Evolutionary conservation across 495 filamentous ascomycete genomes (phyloP).

Genomic region (Pyrenula massariospora): DNA sequence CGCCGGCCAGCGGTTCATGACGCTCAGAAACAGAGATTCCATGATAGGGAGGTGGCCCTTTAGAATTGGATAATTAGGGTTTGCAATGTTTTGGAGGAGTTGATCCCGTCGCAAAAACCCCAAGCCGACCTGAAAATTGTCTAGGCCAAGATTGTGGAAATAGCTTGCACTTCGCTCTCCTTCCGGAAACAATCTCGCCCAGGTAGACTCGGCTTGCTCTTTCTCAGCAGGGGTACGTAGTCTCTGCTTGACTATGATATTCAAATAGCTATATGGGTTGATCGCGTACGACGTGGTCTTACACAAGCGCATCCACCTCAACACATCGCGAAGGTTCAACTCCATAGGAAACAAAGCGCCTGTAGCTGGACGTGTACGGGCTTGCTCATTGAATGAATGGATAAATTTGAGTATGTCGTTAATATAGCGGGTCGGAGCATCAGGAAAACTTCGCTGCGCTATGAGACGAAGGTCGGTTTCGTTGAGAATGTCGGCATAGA

Average conservation of each 20-base stretch:
- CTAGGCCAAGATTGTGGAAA: constrained; percentile 56
- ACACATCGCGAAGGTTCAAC: constrained; percentile 86
- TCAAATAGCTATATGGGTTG: constrained; percentile 57
- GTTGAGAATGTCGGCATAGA: constrained; percentile 83
- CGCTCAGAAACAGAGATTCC: constrained; percentile 78
- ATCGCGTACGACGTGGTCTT: constrained; percentile 32
- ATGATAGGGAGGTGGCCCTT: constrained; percentile 51
- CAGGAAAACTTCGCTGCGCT: constrained; percentile 62
- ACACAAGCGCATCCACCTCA: constrained; percentile 76
- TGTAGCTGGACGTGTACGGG: not conserved
- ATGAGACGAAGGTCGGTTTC: constrained; percentile 72
- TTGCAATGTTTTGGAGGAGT: constrained; percentile 39
- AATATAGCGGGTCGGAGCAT: constrained; percentile 36
- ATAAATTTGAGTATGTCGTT: constrained; percentile 31
- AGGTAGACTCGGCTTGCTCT: constrained; percentile 1
- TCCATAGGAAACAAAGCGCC: constrained; percentile 41
- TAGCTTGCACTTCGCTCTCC: constrained; percentile 14
- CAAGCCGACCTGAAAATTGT: constrained; percentile 67
- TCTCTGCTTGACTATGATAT: constrained; percentile 76
- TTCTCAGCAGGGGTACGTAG: constrained; percentile 67
- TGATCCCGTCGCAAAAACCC: constrained; percentile 52
- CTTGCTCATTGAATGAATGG: not conserved
- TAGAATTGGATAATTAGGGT: constrained; percentile 42
- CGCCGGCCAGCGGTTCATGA: constrained; percentile 76
- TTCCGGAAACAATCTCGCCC: constrained; percentile 14